Percentiles rank a stretch among this genome's conserved stretches.
Evolutionary conservation across 2,329 filamentous ascomycete genomes (phyloP).

Genomic region (Botryotinia narcissicola): DNA sequence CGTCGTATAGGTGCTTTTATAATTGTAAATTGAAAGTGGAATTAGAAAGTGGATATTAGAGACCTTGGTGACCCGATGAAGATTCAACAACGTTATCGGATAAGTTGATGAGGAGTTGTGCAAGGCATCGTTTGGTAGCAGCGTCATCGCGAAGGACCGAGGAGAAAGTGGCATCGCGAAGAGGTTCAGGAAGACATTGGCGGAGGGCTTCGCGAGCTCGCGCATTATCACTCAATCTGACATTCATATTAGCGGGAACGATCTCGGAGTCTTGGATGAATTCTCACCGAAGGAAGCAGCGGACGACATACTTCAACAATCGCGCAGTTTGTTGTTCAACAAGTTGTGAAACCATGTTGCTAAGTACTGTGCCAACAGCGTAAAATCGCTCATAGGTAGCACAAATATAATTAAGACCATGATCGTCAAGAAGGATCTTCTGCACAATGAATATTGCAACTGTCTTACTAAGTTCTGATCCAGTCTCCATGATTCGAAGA

Average conservation of each 20-base stretch:
- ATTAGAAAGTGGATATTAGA: conserved; percentile 28
- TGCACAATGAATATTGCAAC: conserved; percentile 99
- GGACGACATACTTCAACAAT: conserved; percentile 93
- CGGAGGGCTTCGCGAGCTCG: conserved; percentile 90
- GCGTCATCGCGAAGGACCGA: conserved; percentile 95
- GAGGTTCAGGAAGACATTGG: conserved; percentile 95
- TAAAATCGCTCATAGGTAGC: conserved; percentile 99
- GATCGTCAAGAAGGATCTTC: conserved; percentile 96
- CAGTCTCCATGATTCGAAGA: conserved; percentile 98
- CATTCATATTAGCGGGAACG: conserved; percentile 21
- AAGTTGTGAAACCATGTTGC: conserved; percentile 97
- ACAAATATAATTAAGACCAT: conserved; percentile 96
- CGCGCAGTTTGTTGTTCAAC: conserved; percentile 97
- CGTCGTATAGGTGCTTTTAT: conserved; percentile 31
- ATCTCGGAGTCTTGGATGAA: background rate
- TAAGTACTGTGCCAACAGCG: conserved; percentile 92
- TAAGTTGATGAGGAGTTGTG: conserved; percentile 95
- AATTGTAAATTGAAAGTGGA: conserved; percentile 35
- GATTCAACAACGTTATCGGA: conserved; percentile 73
- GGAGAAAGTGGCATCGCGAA: conserved; percentile 96
- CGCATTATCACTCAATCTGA: conserved; percentile 89
- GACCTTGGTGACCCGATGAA: conserved; percentile 35
- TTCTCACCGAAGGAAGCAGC: conserved; percentile 88
- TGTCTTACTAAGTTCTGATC: conserved; percentile 96
- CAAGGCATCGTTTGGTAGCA: conserved; percentile 93